Evolutionary conservation across 2,329 filamentous ascomycete genomes (phyloP).

Genomic region (Dactylonectria macrodidyma): DNA sequence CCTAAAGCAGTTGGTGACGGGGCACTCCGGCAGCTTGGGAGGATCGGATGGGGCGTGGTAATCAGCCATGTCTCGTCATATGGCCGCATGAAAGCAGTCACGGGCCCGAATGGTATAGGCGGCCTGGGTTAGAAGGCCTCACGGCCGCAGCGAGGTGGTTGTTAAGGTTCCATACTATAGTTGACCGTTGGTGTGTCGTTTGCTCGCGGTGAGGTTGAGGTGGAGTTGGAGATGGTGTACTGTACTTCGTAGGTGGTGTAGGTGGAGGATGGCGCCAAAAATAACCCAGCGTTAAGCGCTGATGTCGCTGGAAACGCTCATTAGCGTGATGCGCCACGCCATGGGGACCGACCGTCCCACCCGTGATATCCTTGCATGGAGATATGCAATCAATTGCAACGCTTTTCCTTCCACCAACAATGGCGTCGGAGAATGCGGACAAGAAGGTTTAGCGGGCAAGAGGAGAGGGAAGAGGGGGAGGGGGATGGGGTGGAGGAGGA

Average conservation of each 20-base stretch:
- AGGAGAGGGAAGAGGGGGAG: no score
- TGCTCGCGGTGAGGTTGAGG: neutral
- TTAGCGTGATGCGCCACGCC: slow-evolving; percentile 20
- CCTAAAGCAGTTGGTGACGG: neutral
- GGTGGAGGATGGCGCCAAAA: slow-evolving; percentile 32
- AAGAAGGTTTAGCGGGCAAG: neutral
- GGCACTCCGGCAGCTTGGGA: neutral
- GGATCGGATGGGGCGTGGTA: slow-evolving; percentile 12
- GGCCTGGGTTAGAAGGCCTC: neutral
- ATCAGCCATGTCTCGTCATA: slow-evolving; percentile 19
- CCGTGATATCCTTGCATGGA: slow-evolving; percentile 5
- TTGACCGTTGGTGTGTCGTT: neutral
- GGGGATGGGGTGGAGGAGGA: no score
- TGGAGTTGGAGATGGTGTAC: neutral
- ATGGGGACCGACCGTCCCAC: slow-evolving; percentile 3
- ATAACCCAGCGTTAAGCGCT: slow-evolving; percentile 34
- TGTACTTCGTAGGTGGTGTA: neutral
- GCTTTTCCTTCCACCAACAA: neutral
- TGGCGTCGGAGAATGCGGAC: neutral
- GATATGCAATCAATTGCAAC: neutral
- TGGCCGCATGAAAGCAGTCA: slow-evolving; percentile 20
- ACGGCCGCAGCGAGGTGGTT: neutral
- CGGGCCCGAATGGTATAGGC: slow-evolving; percentile 8
- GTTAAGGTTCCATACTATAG: slow-evolving; percentile 13
- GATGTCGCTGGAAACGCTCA: slow-evolving; percentile 23